A percentile compares a stretch with the other conserved stretches of the same genome.
phyloP scores from a whole-genome alignment of 2,329 filamentous ascomycete species.

The Talaromyces amestolkiae region DNA sequence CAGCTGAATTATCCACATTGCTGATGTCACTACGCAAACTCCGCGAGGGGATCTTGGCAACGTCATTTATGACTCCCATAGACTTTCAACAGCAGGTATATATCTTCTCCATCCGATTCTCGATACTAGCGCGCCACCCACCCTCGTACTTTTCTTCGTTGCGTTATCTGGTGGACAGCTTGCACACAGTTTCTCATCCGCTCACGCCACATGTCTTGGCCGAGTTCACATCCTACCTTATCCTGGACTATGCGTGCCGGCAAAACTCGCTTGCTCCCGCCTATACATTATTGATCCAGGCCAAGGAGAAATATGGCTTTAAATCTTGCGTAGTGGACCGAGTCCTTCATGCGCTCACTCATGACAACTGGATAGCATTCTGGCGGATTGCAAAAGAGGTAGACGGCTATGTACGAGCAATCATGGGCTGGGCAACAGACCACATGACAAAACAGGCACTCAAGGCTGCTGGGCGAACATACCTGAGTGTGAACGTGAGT shows the following conservation, averaged over 20 bases:
- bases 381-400: conserved; percentile 68
- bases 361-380: conserved; percentile 80
- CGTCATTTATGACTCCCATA: conserved; percentile 68
- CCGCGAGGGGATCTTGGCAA: conserved; percentile 77
- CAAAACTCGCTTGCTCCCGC: conserved; percentile 72
- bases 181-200: conserved; percentile 64
- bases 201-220: conserved; percentile 70
- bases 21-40: conserved; percentile 86
- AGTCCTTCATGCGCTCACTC: conserved; percentile 67
- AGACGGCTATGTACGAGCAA: conserved; percentile 73
- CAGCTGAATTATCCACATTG: conserved; percentile 68
- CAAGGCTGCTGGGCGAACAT: conserved; percentile 81
- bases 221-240: conserved; percentile 76
- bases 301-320: conserved; percentile 54
- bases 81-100: conserved; percentile 85
- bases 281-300: conserved; percentile 59
- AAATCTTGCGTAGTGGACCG: conserved; percentile 66
- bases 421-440: conserved; percentile 79
- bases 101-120: conserved; percentile 83
- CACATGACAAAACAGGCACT: conserved; percentile 72
- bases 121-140: conserved; percentile 75
- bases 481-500: conserved; percentile 74
- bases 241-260: conserved; percentile 86
- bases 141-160: conserved; percentile 90
- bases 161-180: conserved; percentile 68